Evolutionary conservation across 2,329 filamentous ascomycete species (phyloP).

Genomic region (Aureobasidium sp.): DNA sequence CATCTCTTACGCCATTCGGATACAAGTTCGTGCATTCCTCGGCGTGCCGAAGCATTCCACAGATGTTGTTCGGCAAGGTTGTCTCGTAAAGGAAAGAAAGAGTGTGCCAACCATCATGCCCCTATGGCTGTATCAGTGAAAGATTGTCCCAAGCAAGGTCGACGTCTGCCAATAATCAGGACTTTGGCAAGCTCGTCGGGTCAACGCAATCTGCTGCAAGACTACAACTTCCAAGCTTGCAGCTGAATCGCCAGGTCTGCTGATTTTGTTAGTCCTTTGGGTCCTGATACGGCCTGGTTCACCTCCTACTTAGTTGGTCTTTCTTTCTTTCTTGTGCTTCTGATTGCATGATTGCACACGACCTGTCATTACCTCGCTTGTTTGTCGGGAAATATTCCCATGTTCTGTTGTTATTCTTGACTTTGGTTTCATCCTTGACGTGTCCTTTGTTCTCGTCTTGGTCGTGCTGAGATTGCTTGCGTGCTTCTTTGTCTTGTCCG

Average conservation of each 20-base stretch:
- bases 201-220: constrained; percentile 5
- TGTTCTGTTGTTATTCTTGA: not conserved
- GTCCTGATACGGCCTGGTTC: not conserved
- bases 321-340: not conserved
- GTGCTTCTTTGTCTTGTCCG: constrained; percentile 1
- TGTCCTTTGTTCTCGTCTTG: constrained; percentile 1
- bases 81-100: constrained; percentile 3
- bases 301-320: not conserved
- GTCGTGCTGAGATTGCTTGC: constrained; percentile 1
- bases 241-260: not conserved
- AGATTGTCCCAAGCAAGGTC: constrained; percentile 4
- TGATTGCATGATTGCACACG: not conserved
- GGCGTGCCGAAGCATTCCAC: constrained; percentile 7
- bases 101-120: not conserved
- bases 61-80: not conserved
- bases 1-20: not conserved
- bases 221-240: not conserved
- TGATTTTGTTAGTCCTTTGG: not conserved
- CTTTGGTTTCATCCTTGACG: not conserved
- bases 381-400: not conserved
- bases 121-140: not conserved
- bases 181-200: not conserved
- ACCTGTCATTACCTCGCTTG: not conserved
- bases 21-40: not conserved
- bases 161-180: not conserved